A percentile compares a stretch with the other conserved stretches of the same genome.
Evolutionary conservation across 305 asterid genomes (phyloP).

Genomic region (Stenogyne calaminthoides): DNA sequence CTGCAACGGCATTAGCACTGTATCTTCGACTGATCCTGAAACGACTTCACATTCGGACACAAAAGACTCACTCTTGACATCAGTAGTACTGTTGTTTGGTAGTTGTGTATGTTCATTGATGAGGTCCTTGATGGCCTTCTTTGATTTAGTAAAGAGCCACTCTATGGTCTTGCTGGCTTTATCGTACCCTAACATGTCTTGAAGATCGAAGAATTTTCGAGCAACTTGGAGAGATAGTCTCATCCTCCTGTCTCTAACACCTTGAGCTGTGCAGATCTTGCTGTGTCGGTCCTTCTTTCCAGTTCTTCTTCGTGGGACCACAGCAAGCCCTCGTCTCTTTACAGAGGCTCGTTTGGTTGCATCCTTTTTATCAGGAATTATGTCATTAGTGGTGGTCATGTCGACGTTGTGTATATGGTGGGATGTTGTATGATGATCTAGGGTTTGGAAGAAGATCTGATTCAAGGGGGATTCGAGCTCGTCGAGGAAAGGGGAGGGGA

Average conservation of each 20-base stretch:
- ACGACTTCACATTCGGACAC: constrained; percentile 53
- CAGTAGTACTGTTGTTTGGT: constrained; percentile 3
- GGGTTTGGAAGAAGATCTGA: constrained; percentile 38
- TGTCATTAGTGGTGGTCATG: not conserved
- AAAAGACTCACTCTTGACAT: constrained; percentile 38
- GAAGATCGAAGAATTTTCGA: constrained; percentile 63
- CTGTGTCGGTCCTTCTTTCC: constrained; percentile 68
- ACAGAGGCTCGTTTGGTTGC: not conserved
- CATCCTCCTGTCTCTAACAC: constrained; percentile 66
- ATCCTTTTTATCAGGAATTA: not conserved
- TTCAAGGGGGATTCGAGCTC: constrained; percentile 42
- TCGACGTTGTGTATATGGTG: no score
- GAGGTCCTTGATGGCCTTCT: constrained; percentile 56
- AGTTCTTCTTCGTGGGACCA: constrained; percentile 37
- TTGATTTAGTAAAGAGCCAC: constrained; percentile 61
- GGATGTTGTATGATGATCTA: not conserved
- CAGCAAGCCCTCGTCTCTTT: constrained; percentile 24
- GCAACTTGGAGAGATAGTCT: constrained; percentile 68
- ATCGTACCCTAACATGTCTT: constrained; percentile 66
- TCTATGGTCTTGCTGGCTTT: constrained; percentile 72
- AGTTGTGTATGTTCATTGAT: constrained; percentile 16
- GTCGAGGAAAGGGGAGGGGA: constrained; percentile 50
- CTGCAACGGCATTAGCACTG: not conserved
- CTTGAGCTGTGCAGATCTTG: constrained; percentile 84
- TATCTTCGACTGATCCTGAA: constrained; percentile 28